Percentiles rank a stretch among this genome's conserved stretches.
Conservation (phyloP, 495 filamentous ascomycete genomes). For the Darksidea phi region DNA sequence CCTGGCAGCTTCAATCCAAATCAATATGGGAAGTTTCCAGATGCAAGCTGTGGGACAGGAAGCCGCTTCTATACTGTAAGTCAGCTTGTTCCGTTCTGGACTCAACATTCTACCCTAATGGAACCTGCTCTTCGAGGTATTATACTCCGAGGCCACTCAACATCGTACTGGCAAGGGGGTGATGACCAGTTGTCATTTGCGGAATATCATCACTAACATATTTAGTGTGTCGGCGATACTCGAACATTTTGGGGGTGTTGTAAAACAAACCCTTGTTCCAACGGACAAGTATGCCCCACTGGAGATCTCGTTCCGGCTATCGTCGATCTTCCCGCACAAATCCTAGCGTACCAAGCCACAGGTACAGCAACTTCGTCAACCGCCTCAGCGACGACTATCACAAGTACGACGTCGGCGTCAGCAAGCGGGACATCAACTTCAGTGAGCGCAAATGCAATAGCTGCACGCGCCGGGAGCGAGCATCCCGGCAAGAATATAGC, state of each 20-base stretch:
- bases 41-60: constrained; percentile 11
- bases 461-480: too few species aligned
- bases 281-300: constrained; percentile 1
- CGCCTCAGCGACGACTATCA: constrained; percentile 1
- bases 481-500: background rate
- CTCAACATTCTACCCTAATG: too few species aligned
- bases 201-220: background rate
- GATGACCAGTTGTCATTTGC: too few species aligned
- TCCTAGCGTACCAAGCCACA: constrained; percentile 4
- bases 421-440: background rate
- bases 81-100: background rate
- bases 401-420: background rate
- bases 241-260: constrained; percentile 17
- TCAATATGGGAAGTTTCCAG: constrained; percentile 11
- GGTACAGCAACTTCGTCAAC: constrained; percentile 2
- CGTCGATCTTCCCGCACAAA: constrained; percentile 3
- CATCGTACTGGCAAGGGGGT: too few species aligned
- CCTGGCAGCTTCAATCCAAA: constrained; percentile 2
- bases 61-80: constrained; percentile 13
- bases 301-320: constrained; percentile 13
- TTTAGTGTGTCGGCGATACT: background rate
- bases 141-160: too few species aligned
- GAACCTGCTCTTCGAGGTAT: too few species aligned
- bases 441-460: too few species aligned
- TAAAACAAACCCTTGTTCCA: constrained; percentile 10